Base-by-base conservation (phyloP, 2,329 filamentous ascomycete genomes). In the Aspergillus sergii region DNA sequence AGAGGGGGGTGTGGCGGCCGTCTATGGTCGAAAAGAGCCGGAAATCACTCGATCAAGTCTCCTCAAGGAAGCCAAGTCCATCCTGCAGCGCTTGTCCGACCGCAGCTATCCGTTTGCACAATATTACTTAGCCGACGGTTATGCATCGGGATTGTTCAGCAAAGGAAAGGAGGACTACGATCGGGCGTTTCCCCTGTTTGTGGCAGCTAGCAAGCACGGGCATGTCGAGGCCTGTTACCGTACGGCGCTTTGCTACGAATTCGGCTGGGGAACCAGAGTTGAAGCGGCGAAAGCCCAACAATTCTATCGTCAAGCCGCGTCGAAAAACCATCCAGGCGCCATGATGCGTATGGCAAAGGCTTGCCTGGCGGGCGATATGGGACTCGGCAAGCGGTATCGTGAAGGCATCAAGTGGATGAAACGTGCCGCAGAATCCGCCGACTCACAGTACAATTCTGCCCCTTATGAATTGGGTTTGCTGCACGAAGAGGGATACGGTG, bases 401-500 rank as follows among this genome's bases (percentile, higher is more conserved):
- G 95, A 99, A 77, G 95, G 94, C 10, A 82, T 98, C 68, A 97
- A 96, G 77, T 99, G 95, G 95, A 83, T 99, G 72, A 98, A 97
- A 81, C 88, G 96, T 61, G 95, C 94, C 3, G 86, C 93, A 0
- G 95, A 99, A 78, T 88, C 92, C 3, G 93, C 95, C 14, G 95
- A 99, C 76, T 76, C 85, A 51, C 94, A 98, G 77, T 97, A 99
- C 82, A 97, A 97, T 72, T 87, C 89, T 21, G 95, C 93, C 0
- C 95, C 95, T 0, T 99, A 94, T 75, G 93, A 97, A 75, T 87
- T 99, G 16, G 95, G 90, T 7, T 83, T 91, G 63, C 79, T 99
- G 66, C 97, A 98, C 75, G 92, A 97, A 78, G 91, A 88, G 2
- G 95, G 95, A n/a, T 96, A 91, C 71, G 94, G 94, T 39, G 93